Percentiles rank a stretch among this genome's conserved stretches.
Conservation (phyloP, 129 eudicot species). For the Rutidosis leptorrhynchoides region DNA sequence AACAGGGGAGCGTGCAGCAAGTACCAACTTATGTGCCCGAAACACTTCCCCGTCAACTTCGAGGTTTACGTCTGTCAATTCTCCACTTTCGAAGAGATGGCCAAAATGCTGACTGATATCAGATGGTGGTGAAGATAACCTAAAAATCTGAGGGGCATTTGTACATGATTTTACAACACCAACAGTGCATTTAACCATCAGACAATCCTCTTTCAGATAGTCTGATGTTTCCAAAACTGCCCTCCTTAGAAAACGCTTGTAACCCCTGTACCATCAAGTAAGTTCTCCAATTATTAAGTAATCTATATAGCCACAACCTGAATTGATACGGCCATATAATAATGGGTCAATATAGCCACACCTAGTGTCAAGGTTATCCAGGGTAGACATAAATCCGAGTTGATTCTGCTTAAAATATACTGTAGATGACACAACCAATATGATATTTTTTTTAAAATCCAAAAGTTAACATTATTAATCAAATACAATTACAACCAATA, state of each 20-base stretch:
- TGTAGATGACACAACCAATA: not conserved
- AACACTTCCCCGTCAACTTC: slow-evolving; percentile 57
- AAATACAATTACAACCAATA: too few species aligned
- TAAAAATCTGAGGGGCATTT: slow-evolving; percentile 46
- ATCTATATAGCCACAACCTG: not conserved
- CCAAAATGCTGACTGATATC: slow-evolving; percentile 59
- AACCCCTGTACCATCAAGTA: slow-evolving; percentile 46
- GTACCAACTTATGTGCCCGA: slow-evolving; percentile 59
- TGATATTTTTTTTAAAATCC: not conserved
- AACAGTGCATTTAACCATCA: slow-evolving; percentile 50
- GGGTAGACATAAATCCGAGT: not conserved
- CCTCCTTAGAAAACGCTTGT: slow-evolving; percentile 64
- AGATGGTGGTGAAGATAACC: slow-evolving; percentile 49
- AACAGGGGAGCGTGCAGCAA: slow-evolving; percentile 69
- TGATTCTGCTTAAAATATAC: not conserved
- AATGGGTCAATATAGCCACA: not conserved
- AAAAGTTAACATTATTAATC: too few species aligned
- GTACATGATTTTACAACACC: slow-evolving; percentile 59
- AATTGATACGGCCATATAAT: not conserved
- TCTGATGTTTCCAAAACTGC: slow-evolving; percentile 52
- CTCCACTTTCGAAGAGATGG: slow-evolving; percentile 47
- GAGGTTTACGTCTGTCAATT: slow-evolving; percentile 49
- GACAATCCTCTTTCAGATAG: slow-evolving; percentile 65
- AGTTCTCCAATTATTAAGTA: not conserved
- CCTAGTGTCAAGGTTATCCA: not conserved